These are phyloP conservation scores for Sclerotinia nivalis DNA, from an alignment of 2,329 filamentous ascomycete species.

Conservation along the genomic window DNA sequence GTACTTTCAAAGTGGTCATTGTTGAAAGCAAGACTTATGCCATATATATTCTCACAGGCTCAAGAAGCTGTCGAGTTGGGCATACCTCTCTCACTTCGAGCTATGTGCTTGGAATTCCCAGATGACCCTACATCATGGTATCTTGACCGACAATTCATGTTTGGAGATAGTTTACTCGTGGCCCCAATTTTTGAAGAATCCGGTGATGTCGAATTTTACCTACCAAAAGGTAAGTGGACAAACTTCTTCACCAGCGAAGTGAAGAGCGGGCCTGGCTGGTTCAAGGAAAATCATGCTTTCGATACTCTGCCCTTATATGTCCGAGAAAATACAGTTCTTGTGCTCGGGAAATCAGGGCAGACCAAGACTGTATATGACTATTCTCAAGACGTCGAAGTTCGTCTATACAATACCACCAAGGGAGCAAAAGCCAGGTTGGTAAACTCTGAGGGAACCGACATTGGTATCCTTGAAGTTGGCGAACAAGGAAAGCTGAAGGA, in stretches of 20 bases:
- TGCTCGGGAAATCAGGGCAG: constrained; percentile 38
- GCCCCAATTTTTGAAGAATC: constrained; percentile 60
- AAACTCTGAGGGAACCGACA: constrained; percentile 45
- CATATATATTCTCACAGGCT: constrained; percentile 57
- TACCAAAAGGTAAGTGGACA: constrained; percentile 54
- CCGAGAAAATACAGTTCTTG: constrained; percentile 42
- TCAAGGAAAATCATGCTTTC: constrained; percentile 50
- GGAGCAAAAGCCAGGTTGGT: constrained; percentile 49
- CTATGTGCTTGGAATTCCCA: constrained; percentile 61
- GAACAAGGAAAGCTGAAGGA: constrained; percentile 46
- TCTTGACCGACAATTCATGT: constrained; percentile 62
- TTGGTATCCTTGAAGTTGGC: constrained; percentile 47
- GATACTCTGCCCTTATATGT: constrained; percentile 51
- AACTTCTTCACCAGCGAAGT: constrained; percentile 49
- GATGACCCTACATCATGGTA: constrained; percentile 59
- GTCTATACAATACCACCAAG: constrained; percentile 47
- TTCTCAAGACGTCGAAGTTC: constrained; percentile 45
- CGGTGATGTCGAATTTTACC: constrained; percentile 58
- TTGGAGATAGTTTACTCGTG: constrained; percentile 57
- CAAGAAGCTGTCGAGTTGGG: constrained; percentile 51
- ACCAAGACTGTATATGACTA: constrained; percentile 40
- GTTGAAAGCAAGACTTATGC: constrained; percentile 58
- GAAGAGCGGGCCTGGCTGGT: constrained; percentile 47
- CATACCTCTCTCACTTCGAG: constrained; percentile 55
- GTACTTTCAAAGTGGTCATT: constrained; percentile 48